Base-by-base conservation (phyloP, 2,329 filamentous ascomycete genomes). In the Pseudogymnoascus destructans region DNA sequence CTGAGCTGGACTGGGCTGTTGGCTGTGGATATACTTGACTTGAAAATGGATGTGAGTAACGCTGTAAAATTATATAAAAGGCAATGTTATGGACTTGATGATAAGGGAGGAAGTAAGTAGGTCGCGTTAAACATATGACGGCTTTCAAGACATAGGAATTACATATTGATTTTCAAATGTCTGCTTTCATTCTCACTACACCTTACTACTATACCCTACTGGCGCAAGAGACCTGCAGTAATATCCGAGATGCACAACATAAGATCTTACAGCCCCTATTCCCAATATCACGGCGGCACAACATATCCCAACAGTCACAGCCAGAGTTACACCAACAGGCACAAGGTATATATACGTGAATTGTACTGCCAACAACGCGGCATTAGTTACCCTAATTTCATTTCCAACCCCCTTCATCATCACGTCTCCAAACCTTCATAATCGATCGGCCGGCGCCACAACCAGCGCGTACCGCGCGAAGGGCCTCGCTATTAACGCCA, bases 401-500 rank as follows among this genome's bases (percentile, higher is more conserved):
- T 52, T 30, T 52, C 46, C 46, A 52, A 52, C 30, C 25, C 46
- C 46, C 23, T 52, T 27, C 42, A 15, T 30, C 46, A 30, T 30
- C 46, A 8, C 46, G n/a, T 15, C 46, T 49, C 42, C 17, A 23
- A 13, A 49, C n/a, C n/a, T 30, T 52, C 46, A 52, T 52, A 52
- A 30, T 30, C 42, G 42, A 30, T 52, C 46, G 46, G 46, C 25
- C 42, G 46, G 46, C 46, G 46, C 46, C 46, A 52, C 46, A 52
- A 30, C 46, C 46, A 52, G 46, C 46, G 46, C 46, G 8, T 52
- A 30, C 46, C 46, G 46, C 46, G 46, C 46, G 9, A 52, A 52
- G n/a, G 46, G 46, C 15, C 46, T 52, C 46, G 46, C n/a, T 17
- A 52, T 52, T 52, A 52, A 52, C 46, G 46, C 46, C 46, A 30